A percentile compares a stretch with the other conserved stretches of the same genome.
Conservation (phyloP, 345 rosid species). For the Streptanthus diversifolius region DNA sequence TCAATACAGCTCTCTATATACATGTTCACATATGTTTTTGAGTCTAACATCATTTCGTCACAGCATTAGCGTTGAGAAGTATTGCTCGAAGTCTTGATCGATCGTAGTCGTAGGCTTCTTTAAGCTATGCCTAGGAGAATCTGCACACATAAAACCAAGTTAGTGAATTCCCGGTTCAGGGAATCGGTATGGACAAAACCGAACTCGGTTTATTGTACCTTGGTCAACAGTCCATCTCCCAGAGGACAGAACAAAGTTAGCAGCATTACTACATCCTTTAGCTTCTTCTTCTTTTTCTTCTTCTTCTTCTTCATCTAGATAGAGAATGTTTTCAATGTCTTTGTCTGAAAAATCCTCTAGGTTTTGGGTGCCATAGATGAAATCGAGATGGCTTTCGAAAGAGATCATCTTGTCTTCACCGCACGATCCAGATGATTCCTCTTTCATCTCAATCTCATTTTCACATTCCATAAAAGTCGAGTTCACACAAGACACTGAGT, state of each 20-base stretch:
- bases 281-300: slow-evolving; percentile 9
- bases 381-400: slow-evolving; percentile 27
- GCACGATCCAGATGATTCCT: slow-evolving; percentile 36
- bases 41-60: slow-evolving; percentile 32
- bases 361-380: slow-evolving; percentile 28
- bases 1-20: slow-evolving; percentile 13
- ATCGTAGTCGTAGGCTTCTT: slow-evolving; percentile 84
- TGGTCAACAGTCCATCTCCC: slow-evolving; percentile 61
- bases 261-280: slow-evolving; percentile 34
- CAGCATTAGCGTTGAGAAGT: slow-evolving; percentile 77
- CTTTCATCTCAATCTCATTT: slow-evolving; percentile 29
- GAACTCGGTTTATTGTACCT: slow-evolving; percentile 43
- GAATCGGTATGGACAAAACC: background rate
- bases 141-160: slow-evolving; percentile 40
- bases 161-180: background rate
- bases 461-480: slow-evolving; percentile 24
- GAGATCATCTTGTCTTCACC: slow-evolving; percentile 9
- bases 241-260: slow-evolving; percentile 53
- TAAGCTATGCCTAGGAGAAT: slow-evolving; percentile 26
- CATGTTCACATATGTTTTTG: slow-evolving; percentile 6
- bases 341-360: slow-evolving; percentile 44
- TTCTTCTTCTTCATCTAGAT: slow-evolving; percentile 26
- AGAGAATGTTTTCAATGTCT: slow-evolving; percentile 42
- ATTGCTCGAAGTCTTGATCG: slow-evolving; percentile 90
- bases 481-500: slow-evolving; percentile 9